Evolutionary conservation across 139 green algal species (phyloP).

Genomic region (Tetradesmus obliquus): DNA sequence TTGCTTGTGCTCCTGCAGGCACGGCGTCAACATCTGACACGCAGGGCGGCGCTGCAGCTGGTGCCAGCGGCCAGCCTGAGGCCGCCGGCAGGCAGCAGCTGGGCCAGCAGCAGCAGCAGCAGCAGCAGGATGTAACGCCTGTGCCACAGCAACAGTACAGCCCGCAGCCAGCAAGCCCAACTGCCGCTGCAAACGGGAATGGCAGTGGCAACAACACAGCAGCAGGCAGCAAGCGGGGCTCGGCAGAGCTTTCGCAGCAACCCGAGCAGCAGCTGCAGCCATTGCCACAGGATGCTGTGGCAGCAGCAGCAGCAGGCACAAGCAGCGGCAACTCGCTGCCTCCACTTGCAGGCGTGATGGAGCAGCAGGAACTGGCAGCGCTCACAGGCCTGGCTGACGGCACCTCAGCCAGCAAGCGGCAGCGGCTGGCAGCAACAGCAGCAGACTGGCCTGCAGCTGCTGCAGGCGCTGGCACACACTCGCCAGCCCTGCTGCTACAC

Average conservation of each 20-base stretch:
- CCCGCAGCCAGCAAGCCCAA: not conserved
- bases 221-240: constrained; percentile 1
- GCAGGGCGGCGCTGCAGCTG: not conserved
- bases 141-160: not conserved
- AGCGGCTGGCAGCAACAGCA: not conserved
- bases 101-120: not conserved
- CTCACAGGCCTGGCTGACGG: not conserved
- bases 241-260: not conserved
- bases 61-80: not conserved
- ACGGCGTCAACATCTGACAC: not conserved
- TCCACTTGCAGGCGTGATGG: not conserved
- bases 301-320: not conserved
- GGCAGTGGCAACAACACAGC: not conserved
- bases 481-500: not conserved
- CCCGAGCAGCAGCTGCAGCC: constrained; percentile 1
- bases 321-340: not conserved
- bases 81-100: not conserved
- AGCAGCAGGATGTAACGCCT: not conserved
- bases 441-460: constrained; percentile 1
- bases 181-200: not conserved
- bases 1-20: not conserved
- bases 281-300: not conserved
- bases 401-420: constrained; percentile 6
- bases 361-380: not conserved
- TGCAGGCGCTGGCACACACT: not conserved